phyloP scores from a whole-genome alignment of 148 eudicot species.

The Dysphania ambrosioides region DNA sequence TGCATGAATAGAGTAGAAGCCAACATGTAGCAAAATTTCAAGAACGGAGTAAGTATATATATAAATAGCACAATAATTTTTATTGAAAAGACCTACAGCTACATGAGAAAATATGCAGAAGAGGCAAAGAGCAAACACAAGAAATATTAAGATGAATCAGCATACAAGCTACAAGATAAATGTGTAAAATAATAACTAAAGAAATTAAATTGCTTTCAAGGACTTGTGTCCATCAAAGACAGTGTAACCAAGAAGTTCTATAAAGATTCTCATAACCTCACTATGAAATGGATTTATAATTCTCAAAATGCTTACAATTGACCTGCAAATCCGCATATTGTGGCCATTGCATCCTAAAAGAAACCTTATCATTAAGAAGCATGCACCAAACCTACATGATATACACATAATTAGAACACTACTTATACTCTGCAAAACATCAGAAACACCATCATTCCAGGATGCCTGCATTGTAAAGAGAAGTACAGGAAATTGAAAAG shows the following conservation, averaged over 20 bases:
- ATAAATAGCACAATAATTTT: too few relatives aligned
- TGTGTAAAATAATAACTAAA: too few relatives aligned
- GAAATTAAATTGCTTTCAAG: not conserved
- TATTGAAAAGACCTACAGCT: too few relatives aligned
- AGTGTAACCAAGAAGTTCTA: not conserved
- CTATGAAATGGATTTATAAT: not conserved
- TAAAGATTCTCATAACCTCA: not conserved
- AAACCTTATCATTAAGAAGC: conserved; percentile 77
- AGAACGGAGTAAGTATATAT: too few relatives aligned
- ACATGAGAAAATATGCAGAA: too few relatives aligned
- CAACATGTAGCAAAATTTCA: too few relatives aligned
- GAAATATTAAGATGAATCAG: too few relatives aligned
- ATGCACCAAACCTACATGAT: conserved; percentile 75
- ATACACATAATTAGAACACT: not conserved
- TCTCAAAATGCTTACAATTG: conserved; percentile 48
- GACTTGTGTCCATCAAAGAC: not conserved
- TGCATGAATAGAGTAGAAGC: too few relatives aligned
- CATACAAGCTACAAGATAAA: too few relatives aligned
- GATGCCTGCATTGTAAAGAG: not conserved
- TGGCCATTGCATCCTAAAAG: conserved; percentile 85
- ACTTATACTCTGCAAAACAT: not conserved
- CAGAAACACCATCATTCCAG: not conserved
- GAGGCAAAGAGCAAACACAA: too few relatives aligned
- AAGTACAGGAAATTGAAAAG: too few relatives aligned
- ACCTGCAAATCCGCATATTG: conserved; percentile 60